Evolutionary conservation across 768 basidiomycete genomes (phyloP).

Genomic region (Pholiota microspora): DNA sequence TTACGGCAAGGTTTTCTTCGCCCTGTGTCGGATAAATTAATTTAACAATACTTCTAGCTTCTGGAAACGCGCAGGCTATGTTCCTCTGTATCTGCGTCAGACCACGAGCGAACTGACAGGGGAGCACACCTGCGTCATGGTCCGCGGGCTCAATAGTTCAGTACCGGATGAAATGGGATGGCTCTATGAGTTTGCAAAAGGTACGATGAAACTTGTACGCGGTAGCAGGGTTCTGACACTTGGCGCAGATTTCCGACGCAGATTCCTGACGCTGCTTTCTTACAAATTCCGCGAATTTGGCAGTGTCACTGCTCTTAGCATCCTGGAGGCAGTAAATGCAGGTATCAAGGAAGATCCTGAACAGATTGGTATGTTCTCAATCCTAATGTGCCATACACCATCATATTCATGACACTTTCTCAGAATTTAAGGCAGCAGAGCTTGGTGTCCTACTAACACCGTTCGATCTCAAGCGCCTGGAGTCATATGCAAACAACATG

Average conservation of each 20-base stretch:
- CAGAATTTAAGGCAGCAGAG: constrained; percentile 35
- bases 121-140: constrained; percentile 96
- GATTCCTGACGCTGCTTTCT: constrained; percentile 87
- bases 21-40: background rate
- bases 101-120: constrained; percentile 94
- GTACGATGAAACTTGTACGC: constrained; percentile 30
- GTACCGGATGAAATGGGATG: constrained; percentile 67
- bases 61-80: constrained; percentile 93
- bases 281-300: constrained; percentile 96
- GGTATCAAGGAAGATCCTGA: constrained; percentile 50
- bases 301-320: constrained; percentile 80
- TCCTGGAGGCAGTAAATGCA: constrained; percentile 80
- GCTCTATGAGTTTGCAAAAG: constrained; percentile 86
- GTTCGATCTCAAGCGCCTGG: constrained; percentile 93
- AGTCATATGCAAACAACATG: constrained; percentile 94
- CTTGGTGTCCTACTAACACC: constrained; percentile 72
- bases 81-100: constrained; percentile 91
- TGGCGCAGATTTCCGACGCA: constrained; percentile 78
- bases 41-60: constrained; percentile 48
- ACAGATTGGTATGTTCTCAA: constrained; percentile 30
- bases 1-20: constrained; percentile 50
- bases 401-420: background rate
- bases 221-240: background rate
- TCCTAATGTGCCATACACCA: too few relatives aligned
- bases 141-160: constrained; percentile 76